phyloP scores from a whole-genome alignment of 257 asterid genomes.

The Oldenlandia corymbosa region DNA sequence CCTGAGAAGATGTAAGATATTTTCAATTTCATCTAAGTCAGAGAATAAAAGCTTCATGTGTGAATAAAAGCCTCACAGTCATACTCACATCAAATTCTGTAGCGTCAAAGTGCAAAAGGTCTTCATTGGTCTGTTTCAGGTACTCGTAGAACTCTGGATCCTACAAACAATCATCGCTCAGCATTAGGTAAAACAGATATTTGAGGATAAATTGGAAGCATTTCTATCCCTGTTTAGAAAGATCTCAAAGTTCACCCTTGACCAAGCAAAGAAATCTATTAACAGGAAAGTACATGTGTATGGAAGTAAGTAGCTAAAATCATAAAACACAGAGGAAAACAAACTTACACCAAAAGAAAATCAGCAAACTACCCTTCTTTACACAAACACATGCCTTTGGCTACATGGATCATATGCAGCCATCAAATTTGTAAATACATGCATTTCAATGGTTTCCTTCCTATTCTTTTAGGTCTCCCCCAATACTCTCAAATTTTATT shows the following conservation, averaged over 20 bases:
- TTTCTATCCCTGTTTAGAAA: neutral
- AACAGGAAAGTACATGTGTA: neutral
- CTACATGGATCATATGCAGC: too few relatives aligned
- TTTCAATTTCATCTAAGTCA: slow-evolving; percentile 16
- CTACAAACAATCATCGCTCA: slow-evolving; percentile 36
- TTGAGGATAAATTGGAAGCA: neutral
- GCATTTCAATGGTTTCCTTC: too few relatives aligned
- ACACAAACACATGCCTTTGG: too few relatives aligned
- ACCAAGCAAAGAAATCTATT: neutral
- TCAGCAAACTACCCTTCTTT: too few relatives aligned
- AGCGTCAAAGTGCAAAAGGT: slow-evolving; percentile 72
- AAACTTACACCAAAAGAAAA: neutral
- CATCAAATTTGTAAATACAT: too few relatives aligned
- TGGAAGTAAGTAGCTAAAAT: neutral
- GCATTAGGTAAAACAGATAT: neutral
- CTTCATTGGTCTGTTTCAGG: slow-evolving; percentile 77
- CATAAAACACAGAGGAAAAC: neutral
- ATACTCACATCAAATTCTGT: slow-evolving; percentile 63
- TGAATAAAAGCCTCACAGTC: neutral
- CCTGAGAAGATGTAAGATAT: slow-evolving; percentile 10
- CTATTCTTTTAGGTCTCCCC: too few relatives aligned
- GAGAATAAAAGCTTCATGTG: slow-evolving; percentile 9
- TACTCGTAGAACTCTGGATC: slow-evolving; percentile 86
- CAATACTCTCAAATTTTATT: too few relatives aligned
- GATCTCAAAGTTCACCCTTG: neutral